phyloP scores from a whole-genome alignment of 306 rosid genomes.

The Sicyos edulis region DNA sequence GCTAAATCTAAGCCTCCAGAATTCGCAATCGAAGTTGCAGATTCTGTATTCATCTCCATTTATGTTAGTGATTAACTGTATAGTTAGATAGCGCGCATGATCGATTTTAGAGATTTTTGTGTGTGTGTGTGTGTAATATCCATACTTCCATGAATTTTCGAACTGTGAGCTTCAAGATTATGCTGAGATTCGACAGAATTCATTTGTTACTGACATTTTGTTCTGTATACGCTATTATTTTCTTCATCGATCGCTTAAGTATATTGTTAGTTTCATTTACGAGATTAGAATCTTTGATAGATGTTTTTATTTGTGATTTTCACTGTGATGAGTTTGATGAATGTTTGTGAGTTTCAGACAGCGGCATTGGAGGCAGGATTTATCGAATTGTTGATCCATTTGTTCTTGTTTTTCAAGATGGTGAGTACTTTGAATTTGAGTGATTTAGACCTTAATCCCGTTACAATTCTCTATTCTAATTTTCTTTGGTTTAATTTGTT shows the following conservation, averaged over 20 bases:
- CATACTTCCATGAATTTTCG: not conserved
- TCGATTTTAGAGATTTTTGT: not conserved
- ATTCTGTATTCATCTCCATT: not conserved
- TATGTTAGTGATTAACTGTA: not conserved
- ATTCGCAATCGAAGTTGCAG: not conserved
- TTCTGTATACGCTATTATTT: not conserved
- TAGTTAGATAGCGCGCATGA: not conserved
- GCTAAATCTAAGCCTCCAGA: not conserved
- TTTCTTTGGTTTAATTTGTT: not conserved
- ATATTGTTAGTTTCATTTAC: not conserved
- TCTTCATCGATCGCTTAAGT: not conserved
- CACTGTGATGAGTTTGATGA: slow-evolving; percentile 1
- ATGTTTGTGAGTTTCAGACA: slow-evolving; percentile 12
- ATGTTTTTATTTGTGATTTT: not conserved
- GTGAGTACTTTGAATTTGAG: slow-evolving; percentile 7
- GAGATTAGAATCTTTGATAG: not conserved
- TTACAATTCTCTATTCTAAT: not conserved
- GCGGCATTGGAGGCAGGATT: slow-evolving; percentile 13
- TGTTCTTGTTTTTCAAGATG: slow-evolving; percentile 2
- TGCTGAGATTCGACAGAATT: not conserved
- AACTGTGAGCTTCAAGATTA: not conserved
- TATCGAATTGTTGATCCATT: not conserved
- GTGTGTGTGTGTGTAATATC: too few species aligned
- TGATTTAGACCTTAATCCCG: not conserved
- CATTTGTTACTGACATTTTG: not conserved